These are phyloP conservation scores for Kwoniella heveanensis DNA, from an alignment of 768 basidiomycete genomes.

Conservation along the genomic window DNA sequence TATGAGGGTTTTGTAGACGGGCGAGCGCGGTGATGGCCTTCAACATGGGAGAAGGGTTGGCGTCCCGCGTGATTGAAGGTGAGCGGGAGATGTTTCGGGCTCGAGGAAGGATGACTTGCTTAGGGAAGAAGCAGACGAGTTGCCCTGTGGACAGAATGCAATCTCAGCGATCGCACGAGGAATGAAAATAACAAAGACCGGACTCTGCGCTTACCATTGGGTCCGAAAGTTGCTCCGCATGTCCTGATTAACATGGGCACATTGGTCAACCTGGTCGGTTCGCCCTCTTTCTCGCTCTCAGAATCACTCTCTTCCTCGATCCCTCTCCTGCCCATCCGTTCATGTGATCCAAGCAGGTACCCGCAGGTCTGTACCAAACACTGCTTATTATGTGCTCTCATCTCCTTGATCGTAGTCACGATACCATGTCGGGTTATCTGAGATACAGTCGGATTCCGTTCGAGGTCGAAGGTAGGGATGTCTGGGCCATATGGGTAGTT, in stretches of 20 bases:
- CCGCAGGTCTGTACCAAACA: conserved; percentile 81
- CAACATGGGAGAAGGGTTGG: conserved; percentile 30
- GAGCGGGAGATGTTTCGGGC: conserved; percentile 41
- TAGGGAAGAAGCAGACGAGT: conserved; percentile 77
- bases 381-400: conserved; percentile 73
- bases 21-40: conserved; percentile 52
- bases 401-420: conserved; percentile 70
- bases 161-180: conserved; percentile 3
- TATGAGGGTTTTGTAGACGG: conserved; percentile 36
- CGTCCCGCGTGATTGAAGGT: conserved; percentile 34
- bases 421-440: conserved; percentile 76
- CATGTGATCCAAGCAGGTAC: conserved; percentile 68
- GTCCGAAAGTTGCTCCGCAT: conserved; percentile 84
- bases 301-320: conserved; percentile 50
- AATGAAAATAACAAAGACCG: neutral
- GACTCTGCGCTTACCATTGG: conserved; percentile 66
- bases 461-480: conserved; percentile 76
- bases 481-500: conserved; percentile 63
- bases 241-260: conserved; percentile 75
- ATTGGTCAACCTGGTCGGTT: conserved; percentile 52
- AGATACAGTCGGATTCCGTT: conserved; percentile 77
- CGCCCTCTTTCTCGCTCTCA: conserved; percentile 48
- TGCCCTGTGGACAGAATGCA: conserved; percentile 63
- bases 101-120: conserved; percentile 43
- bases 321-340: conserved; percentile 56